These are phyloP conservation scores for Aspergillus sparsus DNA, from an alignment of 495 filamentous ascomycete genomes.

Conservation along the genomic window DNA sequence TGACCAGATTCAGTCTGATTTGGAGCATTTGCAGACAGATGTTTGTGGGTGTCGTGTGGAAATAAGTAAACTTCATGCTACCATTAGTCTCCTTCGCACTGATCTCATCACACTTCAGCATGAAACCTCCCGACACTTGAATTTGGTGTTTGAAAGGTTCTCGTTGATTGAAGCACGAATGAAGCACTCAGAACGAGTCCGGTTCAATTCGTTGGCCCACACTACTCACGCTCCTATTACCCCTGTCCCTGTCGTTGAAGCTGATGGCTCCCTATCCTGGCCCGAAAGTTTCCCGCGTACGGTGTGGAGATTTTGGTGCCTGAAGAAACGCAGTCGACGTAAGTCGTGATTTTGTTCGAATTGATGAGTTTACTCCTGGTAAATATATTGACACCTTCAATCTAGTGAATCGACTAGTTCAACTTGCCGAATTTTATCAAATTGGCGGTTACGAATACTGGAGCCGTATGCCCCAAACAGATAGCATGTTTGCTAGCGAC, in stretches of 20 bases:
- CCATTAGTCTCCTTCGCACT: slow-evolving; percentile 41
- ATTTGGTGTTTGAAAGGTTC: slow-evolving; percentile 30
- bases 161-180: slow-evolving; percentile 30
- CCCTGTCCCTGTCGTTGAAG: slow-evolving; percentile 38
- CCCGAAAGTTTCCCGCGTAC: slow-evolving; percentile 44
- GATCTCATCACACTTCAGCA: slow-evolving; percentile 39
- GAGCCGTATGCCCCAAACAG: slow-evolving; percentile 37
- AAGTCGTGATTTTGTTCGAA: slow-evolving; percentile 21
- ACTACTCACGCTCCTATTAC: slow-evolving; percentile 42
- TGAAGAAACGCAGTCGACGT: slow-evolving; percentile 48
- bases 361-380: slow-evolving; percentile 5
- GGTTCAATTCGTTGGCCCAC: slow-evolving; percentile 45
- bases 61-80: slow-evolving; percentile 41
- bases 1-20: slow-evolving; percentile 39
- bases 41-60: slow-evolving; percentile 40
- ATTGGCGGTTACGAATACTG: slow-evolving; percentile 44
- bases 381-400: slow-evolving; percentile 18
- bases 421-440: slow-evolving; percentile 47
- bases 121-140: slow-evolving; percentile 36
- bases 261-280: slow-evolving; percentile 39
- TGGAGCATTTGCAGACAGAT: slow-evolving; percentile 37
- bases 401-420: slow-evolving; percentile 42
- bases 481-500: slow-evolving; percentile 32
- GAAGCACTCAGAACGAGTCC: slow-evolving; percentile 39
- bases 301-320: slow-evolving; percentile 47